phyloP scores from a whole-genome alignment of 202 grass and related monocot species.

The Zoysia matrella region DNA sequence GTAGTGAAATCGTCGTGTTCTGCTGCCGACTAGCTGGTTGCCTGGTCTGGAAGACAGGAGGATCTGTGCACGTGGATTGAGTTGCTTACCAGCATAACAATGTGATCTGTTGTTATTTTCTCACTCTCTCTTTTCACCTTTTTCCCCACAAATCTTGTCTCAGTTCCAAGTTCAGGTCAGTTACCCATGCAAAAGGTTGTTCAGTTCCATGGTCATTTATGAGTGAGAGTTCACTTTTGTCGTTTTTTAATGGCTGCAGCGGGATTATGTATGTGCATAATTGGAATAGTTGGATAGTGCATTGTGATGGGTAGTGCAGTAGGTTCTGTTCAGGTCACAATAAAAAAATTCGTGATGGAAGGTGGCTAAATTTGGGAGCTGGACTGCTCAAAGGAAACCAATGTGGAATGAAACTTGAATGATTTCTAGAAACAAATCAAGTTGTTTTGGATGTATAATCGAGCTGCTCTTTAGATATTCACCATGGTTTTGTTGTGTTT shows the following conservation, averaged over 20 bases:
- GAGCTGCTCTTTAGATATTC: not conserved
- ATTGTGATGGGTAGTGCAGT: not conserved
- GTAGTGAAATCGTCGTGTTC: not conserved
- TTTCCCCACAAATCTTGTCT: not conserved
- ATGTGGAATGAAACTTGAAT: constrained; percentile 13
- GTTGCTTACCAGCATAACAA: no score
- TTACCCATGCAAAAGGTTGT: not conserved
- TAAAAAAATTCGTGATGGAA: not conserved
- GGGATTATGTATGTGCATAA: not conserved
- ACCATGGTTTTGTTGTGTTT: constrained; percentile 5
- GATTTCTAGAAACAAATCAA: constrained; percentile 31
- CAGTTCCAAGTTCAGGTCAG: not conserved
- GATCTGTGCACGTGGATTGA: no score
- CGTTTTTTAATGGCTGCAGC: not conserved
- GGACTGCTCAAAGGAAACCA: not conserved
- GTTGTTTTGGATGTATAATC: constrained; percentile 18
- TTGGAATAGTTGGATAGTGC: constrained; percentile 23
- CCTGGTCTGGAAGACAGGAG: not conserved
- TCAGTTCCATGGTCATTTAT: not conserved
- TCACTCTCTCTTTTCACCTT: no score
- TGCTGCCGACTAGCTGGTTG: not conserved
- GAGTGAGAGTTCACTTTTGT: not conserved
- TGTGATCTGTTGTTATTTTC: no score
- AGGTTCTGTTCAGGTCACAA: not conserved
- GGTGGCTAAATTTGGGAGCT: not conserved